A percentile compares a stretch with the other conserved stretches of the same genome.
These are phyloP conservation scores for Zygosaccharomyces bailii DNA, from an alignment of 805 yeast genomes.

Conservation along the genomic window DNA sequence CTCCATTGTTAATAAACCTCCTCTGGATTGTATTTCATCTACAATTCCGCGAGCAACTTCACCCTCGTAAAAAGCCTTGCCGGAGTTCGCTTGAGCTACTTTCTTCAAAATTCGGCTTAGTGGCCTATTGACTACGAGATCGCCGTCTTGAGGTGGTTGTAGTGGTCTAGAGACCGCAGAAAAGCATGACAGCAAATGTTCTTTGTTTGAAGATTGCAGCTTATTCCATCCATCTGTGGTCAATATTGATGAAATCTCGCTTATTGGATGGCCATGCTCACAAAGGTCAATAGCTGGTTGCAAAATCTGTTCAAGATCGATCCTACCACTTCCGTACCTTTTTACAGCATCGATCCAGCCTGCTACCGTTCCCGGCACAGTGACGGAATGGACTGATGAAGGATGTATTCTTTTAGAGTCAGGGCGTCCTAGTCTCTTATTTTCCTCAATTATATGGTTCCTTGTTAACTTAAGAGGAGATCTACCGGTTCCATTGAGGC, in stretches of 20 bases:
- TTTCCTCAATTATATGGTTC: neutral
- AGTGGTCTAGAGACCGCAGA: slow-evolving; percentile 18
- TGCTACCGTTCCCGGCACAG: slow-evolving; percentile 77
- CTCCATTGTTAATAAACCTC: slow-evolving; percentile 52
- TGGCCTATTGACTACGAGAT: slow-evolving; percentile 48
- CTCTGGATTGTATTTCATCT: slow-evolving; percentile 46
- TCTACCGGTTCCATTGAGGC: slow-evolving; percentile 75
- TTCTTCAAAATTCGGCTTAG: slow-evolving; percentile 51
- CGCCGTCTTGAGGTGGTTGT: slow-evolving; percentile 57
- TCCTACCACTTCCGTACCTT: slow-evolving; percentile 69
- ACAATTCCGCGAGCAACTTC: slow-evolving; percentile 65
- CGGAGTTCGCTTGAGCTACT: slow-evolving; percentile 52
- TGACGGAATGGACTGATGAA: slow-evolving; percentile 55
- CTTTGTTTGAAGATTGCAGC: slow-evolving; percentile 18
- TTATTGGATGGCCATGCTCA: slow-evolving; percentile 61
- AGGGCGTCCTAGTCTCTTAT: slow-evolving; percentile 37
- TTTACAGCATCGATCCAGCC: slow-evolving; percentile 73
- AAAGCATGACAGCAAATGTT: slow-evolving; percentile 27
- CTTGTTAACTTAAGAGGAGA: slow-evolving; percentile 42
- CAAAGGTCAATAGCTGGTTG: slow-evolving; percentile 69
- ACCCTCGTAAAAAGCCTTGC: slow-evolving; percentile 67
- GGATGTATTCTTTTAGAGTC: slow-evolving; percentile 48
- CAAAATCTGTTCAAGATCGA: slow-evolving; percentile 53
- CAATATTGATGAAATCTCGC: slow-evolving; percentile 57
- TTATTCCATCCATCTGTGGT: slow-evolving; percentile 39